Evolutionary conservation across 2,329 filamentous ascomycete genomes (phyloP).

Genomic region (Colletotrichum musicola): DNA sequence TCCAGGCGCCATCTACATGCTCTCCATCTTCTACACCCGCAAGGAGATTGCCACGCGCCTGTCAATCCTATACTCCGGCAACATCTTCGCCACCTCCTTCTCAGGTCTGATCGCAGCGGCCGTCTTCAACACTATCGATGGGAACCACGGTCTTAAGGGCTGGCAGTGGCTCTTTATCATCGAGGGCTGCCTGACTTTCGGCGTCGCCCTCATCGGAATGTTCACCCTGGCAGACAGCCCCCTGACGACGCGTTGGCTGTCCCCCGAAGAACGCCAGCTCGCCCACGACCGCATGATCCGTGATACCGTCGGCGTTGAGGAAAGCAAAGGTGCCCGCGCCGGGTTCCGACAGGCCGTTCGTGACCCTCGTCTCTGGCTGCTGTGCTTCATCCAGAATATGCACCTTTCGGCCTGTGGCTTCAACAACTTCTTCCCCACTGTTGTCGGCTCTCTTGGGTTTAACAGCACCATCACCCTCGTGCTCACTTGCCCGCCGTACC

Average conservation of each 20-base stretch:
- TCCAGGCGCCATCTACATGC: slow-evolving; percentile 52
- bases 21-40: slow-evolving; percentile 67
- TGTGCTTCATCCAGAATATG: slow-evolving; percentile 47
- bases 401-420: slow-evolving; percentile 44
- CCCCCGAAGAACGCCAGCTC: slow-evolving; percentile 52
- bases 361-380: slow-evolving; percentile 46
- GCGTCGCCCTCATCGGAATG: slow-evolving; percentile 47
- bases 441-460: slow-evolving; percentile 50
- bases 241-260: slow-evolving; percentile 52
- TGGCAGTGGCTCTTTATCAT: slow-evolving; percentile 52
- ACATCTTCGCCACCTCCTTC: slow-evolving; percentile 53
- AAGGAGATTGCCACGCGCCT: slow-evolving; percentile 59
- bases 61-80: slow-evolving; percentile 59
- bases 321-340: slow-evolving; percentile 54
- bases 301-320: slow-evolving; percentile 46
- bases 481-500: slow-evolving; percentile 61
- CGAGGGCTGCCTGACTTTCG: slow-evolving; percentile 47
- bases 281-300: slow-evolving; percentile 55
- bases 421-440: slow-evolving; percentile 48
- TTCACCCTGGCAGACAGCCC: slow-evolving; percentile 54
- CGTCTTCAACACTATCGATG: slow-evolving; percentile 51
- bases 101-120: slow-evolving; percentile 59
- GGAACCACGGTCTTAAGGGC: slow-evolving; percentile 43
- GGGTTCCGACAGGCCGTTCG: slow-evolving; percentile 44
- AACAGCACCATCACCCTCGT: slow-evolving; percentile 55